A percentile compares a stretch with the other conserved stretches of the same genome.
These are phyloP conservation scores for Chytriomyces hyalinus DNA, from an alignment of 192 early-diverging fungal genomes.

Conservation along the genomic window DNA sequence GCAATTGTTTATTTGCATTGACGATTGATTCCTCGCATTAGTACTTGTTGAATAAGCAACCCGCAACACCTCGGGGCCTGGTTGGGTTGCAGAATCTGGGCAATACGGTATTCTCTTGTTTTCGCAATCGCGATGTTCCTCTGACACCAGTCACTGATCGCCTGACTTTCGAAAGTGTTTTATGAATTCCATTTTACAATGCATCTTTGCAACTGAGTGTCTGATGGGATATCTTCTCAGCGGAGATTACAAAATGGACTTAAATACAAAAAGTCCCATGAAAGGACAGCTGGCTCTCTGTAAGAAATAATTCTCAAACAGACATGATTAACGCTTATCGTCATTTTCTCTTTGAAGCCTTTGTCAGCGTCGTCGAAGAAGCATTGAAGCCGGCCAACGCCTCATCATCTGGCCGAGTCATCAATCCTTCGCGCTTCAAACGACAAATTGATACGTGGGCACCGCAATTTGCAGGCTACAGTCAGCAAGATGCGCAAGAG, in stretches of 20 bases:
- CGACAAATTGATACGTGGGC: constrained; percentile 73
- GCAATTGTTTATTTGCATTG: too few relatives aligned
- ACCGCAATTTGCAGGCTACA: constrained; percentile 77
- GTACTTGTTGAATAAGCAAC: constrained; percentile 28
- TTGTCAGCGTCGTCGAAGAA: constrained; percentile 2
- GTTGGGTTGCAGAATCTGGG: constrained; percentile 56
- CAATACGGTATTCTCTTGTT: constrained; percentile 51
- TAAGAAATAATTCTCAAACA: constrained; percentile 20
- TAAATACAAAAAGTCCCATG: constrained; percentile 42
- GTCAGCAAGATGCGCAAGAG: constrained; percentile 62
- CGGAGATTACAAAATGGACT: constrained; percentile 37
- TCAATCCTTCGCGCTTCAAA: constrained; percentile 79
- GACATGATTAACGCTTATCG: neutral
- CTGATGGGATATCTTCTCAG: constrained; percentile 43
- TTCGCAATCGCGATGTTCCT: neutral
- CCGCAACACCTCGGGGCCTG: constrained; percentile 32
- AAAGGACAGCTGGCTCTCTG: constrained; percentile 50
- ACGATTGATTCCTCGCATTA: neutral
- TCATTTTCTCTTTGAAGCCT: neutral
- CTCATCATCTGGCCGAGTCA: constrained; percentile 21
- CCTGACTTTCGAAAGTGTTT: constrained; percentile 52
- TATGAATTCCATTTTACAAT: constrained; percentile 65
- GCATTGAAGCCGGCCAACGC: constrained; percentile 3
- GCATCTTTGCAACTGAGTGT: constrained; percentile 49
- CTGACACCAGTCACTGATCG: neutral